These are phyloP conservation scores for Aspergillus calidoustus DNA, from an alignment of 2,329 filamentous ascomycete genomes.

Conservation along the genomic window DNA sequence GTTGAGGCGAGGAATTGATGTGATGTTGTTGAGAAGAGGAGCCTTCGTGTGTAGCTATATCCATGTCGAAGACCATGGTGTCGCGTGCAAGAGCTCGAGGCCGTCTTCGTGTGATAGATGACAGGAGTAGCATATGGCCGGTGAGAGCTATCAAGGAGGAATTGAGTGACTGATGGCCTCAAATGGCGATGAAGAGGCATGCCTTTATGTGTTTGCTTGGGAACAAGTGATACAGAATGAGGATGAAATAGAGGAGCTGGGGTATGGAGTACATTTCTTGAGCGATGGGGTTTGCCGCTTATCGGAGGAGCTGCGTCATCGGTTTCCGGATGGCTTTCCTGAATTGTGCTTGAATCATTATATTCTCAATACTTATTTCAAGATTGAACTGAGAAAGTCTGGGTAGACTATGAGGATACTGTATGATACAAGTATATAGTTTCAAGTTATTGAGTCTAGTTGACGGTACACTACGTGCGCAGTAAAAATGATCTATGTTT, in stretches of 20 bases:
- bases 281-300: conserved; percentile 23
- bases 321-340: not conserved
- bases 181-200: conserved; percentile 32
- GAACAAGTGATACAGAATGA: not conserved
- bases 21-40: conserved; percentile 53
- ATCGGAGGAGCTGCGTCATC: conserved; percentile 30
- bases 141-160: conserved; percentile 1
- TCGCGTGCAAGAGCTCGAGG: not conserved
- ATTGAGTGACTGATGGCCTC: conserved; percentile 21
- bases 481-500: not conserved
- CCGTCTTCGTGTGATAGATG: not conserved
- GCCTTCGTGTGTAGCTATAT: conserved; percentile 6
- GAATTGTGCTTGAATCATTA: not conserved
- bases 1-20: conserved; percentile 25
- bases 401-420: not conserved
- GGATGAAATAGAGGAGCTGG: not conserved
- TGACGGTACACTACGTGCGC: not conserved
- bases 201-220: conserved; percentile 14
- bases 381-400: not conserved
- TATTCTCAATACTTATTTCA: not conserved
- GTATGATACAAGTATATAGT: not conserved
- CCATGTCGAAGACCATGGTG: not conserved
- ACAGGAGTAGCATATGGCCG: not conserved
- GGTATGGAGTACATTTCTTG: conserved; percentile 6
- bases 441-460: not conserved